Evolutionary conservation across 257 asterid genomes (phyloP).

Genomic region (Coffea eugenioides): DNA sequence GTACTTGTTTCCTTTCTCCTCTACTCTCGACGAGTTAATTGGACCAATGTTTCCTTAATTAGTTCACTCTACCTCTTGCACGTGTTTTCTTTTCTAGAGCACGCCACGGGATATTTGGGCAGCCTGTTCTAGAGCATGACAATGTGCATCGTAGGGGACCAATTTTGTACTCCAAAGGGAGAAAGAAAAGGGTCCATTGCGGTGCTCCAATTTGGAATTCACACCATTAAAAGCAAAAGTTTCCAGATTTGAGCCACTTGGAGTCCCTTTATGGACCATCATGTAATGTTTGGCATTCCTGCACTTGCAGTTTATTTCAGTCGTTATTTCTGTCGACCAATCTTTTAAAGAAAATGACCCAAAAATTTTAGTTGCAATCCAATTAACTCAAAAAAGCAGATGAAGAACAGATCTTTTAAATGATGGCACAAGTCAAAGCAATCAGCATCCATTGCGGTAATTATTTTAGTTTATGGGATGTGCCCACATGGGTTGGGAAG

Average conservation of each 20-base stretch:
- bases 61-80: neutral
- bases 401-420: neutral
- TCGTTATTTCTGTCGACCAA: neutral
- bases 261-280: neutral
- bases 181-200: neutral
- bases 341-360: neutral
- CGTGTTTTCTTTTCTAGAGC: neutral
- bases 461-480: neutral
- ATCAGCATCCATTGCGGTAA: neutral
- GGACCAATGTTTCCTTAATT: no score
- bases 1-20: no score
- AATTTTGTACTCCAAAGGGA: neutral
- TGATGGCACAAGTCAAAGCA: constrained; percentile 4
- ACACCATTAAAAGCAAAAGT: neutral
- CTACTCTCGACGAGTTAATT: no score
- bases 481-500: neutral
- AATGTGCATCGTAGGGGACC: neutral
- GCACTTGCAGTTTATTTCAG: neutral
- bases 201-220: neutral
- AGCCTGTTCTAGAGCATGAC: neutral
- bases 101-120: no score
- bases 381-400: neutral
- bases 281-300: neutral
- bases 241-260: neutral
- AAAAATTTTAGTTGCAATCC: neutral